These are phyloP conservation scores for Candida stauntonica DNA, from an alignment of 805 yeast genomes.

Conservation along the genomic window DNA sequence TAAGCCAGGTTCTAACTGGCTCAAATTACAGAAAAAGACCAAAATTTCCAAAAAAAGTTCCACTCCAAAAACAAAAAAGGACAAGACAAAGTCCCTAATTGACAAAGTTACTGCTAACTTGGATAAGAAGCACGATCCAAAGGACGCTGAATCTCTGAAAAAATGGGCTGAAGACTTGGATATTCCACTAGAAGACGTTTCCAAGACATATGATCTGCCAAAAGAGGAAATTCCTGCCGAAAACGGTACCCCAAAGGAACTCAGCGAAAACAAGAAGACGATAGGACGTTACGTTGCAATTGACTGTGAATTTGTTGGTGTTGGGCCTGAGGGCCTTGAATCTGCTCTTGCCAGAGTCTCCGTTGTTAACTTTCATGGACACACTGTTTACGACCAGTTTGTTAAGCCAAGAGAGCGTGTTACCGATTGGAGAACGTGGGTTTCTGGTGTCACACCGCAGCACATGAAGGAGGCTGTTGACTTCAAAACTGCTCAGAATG, in stretches of 20 bases:
- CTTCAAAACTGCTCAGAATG: conserved; percentile 61
- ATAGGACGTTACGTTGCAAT: conserved; percentile 75
- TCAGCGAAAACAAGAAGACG: conserved; percentile 34
- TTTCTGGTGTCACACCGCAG: conserved; percentile 74
- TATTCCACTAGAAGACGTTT: conserved; percentile 22
- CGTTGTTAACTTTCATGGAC: conserved; percentile 78
- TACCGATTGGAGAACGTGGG: conserved; percentile 91
- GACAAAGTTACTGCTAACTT: conserved; percentile 15
- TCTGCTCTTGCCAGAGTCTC: conserved; percentile 85
- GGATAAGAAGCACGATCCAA: conserved; percentile 11
- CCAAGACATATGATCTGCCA: conserved; percentile 21
- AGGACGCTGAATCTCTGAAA: conserved; percentile 5
- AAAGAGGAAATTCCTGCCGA: not conserved
- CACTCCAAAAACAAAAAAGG: conserved; percentile 1
- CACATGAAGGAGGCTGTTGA: conserved; percentile 65
- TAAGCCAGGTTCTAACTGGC: conserved; percentile 20
- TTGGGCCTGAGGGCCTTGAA: conserved; percentile 65
- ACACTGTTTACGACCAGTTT: conserved; percentile 62
- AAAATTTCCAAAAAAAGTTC: conserved; percentile 2
- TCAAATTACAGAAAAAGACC: conserved; percentile 17
- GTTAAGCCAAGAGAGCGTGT: conserved; percentile 74
- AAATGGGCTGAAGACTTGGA: conserved; percentile 29
- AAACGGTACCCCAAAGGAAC: conserved; percentile 9
- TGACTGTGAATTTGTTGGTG: conserved; percentile 94
- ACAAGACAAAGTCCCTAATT: conserved; percentile 14